phyloP scores from a whole-genome alignment of 1,284 basidiomycete genomes.

The Naganishia cerealis region DNA sequence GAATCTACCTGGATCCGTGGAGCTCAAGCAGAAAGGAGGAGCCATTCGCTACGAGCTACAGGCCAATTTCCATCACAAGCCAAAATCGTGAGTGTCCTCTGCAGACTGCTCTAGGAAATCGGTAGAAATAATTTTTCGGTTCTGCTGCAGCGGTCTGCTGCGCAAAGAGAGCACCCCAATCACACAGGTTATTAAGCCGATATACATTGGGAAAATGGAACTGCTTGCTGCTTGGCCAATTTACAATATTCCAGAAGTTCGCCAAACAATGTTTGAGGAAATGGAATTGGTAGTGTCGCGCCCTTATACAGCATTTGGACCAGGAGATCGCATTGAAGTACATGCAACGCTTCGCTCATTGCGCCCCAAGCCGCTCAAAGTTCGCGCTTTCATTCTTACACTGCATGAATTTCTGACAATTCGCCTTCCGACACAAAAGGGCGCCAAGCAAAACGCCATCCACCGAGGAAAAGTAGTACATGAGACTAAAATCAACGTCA shows the following conservation, averaged over 20 bases:
- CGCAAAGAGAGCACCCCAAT: conserved; percentile 65
- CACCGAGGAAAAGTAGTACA: conserved; percentile 41
- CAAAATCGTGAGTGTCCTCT: conserved; percentile 64
- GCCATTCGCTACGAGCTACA: conserved; percentile 81
- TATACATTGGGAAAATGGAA: conserved; percentile 84
- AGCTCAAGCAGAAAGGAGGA: conserved; percentile 71
- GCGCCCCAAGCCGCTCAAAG: conserved; percentile 64
- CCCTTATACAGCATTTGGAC: conserved; percentile 72
- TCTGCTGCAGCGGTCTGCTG: conserved; percentile 64
- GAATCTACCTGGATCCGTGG: conserved; percentile 75
- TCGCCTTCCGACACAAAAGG: conserved; percentile 39
- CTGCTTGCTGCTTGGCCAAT: conserved; percentile 85
- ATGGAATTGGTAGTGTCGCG: conserved; percentile 70
- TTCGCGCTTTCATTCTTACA: conserved; percentile 76
- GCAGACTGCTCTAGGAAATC: not conserved
- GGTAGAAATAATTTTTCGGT: not conserved
- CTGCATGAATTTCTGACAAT: conserved; percentile 67
- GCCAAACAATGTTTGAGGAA: conserved; percentile 65
- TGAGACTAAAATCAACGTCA: conserved; percentile 65
- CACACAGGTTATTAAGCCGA: conserved; percentile 63
- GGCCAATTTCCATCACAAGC: conserved; percentile 75
- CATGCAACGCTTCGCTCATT: conserved; percentile 61
- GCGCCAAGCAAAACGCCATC: conserved; percentile 28
- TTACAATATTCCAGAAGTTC: conserved; percentile 73
- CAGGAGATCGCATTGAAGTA: conserved; percentile 73